Evolutionary conservation across 2,329 filamentous ascomycete species (phyloP), one percentile per base, ranked within the genome.

Genomic region (Gyromitra esculenta): DNA sequence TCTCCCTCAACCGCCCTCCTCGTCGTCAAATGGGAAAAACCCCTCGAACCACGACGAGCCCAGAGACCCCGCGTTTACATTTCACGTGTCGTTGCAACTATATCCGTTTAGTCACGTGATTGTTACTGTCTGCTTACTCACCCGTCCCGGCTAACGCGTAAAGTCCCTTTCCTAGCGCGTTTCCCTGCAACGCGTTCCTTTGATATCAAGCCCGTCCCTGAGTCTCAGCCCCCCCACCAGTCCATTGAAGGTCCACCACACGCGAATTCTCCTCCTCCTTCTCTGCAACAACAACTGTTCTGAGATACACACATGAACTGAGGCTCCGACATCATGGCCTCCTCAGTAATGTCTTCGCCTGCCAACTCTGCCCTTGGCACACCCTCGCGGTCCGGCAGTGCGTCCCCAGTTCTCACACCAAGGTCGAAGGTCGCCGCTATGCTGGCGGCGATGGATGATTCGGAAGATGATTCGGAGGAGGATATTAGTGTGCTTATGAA

Each of bases 351-450:
- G 67, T 76, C 76, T 15, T 73, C 69, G 18, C 57, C 65, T 45
- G 39, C 48, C 13, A 56, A 41, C 8, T 77, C 75, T 9, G 50
- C 57, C n/a, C 76, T 72, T 5, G 57, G 65, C 18, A 73, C 72
- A 3, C 74, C 77, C 13, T 62, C 59, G 9, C 43, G 64, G 45
- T 39, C 59, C 35, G 45, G 71, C 50, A 74, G 59, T 54, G 56
- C 56, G 62, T 77, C 75, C 18, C 77, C 67, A 18, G 63, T 73
- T 43, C 81, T 87, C 67, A 86, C 88, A 9, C 88, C 88, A 5
- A 84, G 83, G 52, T 86, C 88, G 21, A 90, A 89, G 79, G 85
- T 90, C 64, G 85, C 83, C 79, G 87, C 87, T 21, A 82, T 89
- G 66, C 81, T 89, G 35, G 88, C 86, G 37, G 83, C 84, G 0